Evolutionary conservation across 352 stramenopile genomes (phyloP).

Genomic region (Saprolegnia diclina): DNA sequence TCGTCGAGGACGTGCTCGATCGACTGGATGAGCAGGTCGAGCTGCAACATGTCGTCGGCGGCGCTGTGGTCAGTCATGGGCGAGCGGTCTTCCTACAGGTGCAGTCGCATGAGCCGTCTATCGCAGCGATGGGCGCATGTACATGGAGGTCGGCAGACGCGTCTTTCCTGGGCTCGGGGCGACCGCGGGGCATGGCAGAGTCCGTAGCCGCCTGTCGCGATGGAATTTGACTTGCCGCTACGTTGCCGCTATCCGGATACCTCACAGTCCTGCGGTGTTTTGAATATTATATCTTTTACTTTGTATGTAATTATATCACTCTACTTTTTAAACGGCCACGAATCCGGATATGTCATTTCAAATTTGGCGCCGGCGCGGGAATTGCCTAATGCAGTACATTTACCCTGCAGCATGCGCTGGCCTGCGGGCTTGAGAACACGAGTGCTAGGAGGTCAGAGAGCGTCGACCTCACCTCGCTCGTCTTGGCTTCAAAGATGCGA

Average conservation of each 20-base stretch:
- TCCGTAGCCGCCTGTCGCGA: not conserved
- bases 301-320: not conserved
- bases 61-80: no score
- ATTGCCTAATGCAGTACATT: not conserved
- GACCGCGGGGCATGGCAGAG: not conserved
- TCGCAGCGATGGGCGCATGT: not conserved
- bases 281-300: not conserved
- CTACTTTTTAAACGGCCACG: not conserved
- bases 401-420: no score
- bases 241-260: not conserved
- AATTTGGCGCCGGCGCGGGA: not conserved
- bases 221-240: not conserved
- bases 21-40: not conserved
- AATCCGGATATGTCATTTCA: not conserved
- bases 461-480: no score
- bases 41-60: constrained; percentile 10
- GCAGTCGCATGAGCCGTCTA: no score
- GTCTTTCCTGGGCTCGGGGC: not conserved
- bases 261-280: not conserved
- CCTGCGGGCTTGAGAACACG: no score
- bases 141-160: not conserved
- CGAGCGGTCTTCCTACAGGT: no score
- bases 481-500: no score
- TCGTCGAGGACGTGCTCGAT: constrained; percentile 7
- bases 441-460: no score